Base-by-base conservation (phyloP, 2,329 filamentous ascomycete species). In the Dothideomycetes sp. region DNA sequence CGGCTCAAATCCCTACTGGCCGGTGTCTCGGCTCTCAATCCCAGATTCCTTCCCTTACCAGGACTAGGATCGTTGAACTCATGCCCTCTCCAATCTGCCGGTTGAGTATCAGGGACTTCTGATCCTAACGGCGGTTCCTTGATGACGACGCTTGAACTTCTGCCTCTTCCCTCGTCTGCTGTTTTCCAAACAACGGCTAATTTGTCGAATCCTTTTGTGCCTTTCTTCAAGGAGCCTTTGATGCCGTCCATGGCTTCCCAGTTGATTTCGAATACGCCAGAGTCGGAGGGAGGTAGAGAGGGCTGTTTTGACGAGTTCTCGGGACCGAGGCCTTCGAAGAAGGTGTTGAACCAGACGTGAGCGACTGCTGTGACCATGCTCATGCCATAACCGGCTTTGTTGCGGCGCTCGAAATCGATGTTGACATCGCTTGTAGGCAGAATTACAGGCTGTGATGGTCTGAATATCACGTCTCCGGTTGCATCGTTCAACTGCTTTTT, bases 261-360 rank as follows among this genome's bases (percentile, higher is more conserved):
- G n/a, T 76, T 71, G 18, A 78, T 77, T 46, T 80, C 75, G 55
- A 83, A 84, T 5, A 82, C 69, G 8, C 80, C 89, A 8, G 73
- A 83, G 30, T 80, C 72, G 34, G 82, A 72, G 0, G 84, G 70
- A 2, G 37, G 28, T n/a, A n/a, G n/a, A n/a, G n/a, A n/a, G 12
- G 69, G 64, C 17, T 82, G 82, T 18, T 65, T 61, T 17, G 83
- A 84, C 19, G 66, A 61, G 29, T 78, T 70, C 54, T 87, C 82
- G 0, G 82, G 79, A 0, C 83, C 82, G 15, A 75, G 67, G 31
- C 88, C 87, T 63, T 96, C 91, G 53, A 96, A 96, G 62, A 80
- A 96, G 2, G 80, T 70, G 55, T 98, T 98, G 69, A 95, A 94
- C 91, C 91, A 98, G 12, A 94, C 84, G 54, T 96, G 89, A 0